Evolutionary conservation across 108 stramenopile species (phyloP).

Genomic region (Cylindrotheca closterium): DNA sequence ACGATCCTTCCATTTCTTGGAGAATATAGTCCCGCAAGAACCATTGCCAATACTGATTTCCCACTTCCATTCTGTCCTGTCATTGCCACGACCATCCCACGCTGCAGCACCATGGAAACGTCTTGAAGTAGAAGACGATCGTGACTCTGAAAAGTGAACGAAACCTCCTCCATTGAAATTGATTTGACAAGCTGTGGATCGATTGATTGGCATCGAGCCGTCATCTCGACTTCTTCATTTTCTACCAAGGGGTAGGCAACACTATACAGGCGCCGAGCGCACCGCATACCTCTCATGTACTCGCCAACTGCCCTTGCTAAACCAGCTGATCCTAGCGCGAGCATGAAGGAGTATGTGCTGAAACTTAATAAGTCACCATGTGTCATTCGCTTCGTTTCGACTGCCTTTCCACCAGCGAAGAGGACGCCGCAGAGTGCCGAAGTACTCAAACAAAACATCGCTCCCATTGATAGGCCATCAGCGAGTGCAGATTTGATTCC

Average conservation of each 20-base stretch:
- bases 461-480: constrained; percentile 82
- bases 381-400: constrained; percentile 68
- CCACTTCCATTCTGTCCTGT: constrained; percentile 93
- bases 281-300: constrained; percentile 57
- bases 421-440: constrained; percentile 74
- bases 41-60: constrained; percentile 80
- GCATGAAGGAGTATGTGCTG: constrained; percentile 83
- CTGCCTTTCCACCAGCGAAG: constrained; percentile 66
- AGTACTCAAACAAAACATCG: constrained; percentile 75
- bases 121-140: constrained; percentile 56
- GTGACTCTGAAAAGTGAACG: constrained; percentile 60
- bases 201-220: not conserved
- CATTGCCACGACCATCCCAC: constrained; percentile 87
- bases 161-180: constrained; percentile 56
- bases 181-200: not conserved
- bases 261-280: constrained; percentile 54
- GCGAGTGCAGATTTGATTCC: constrained; percentile 56
- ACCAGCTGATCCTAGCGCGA: constrained; percentile 84
- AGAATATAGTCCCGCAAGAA: constrained; percentile 89
- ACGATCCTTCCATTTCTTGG: constrained; percentile 50
- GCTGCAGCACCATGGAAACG: constrained; percentile 63
- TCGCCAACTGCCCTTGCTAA: constrained; percentile 68
- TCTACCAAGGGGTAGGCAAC: constrained; percentile 14
- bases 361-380: constrained; percentile 73
- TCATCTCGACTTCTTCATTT: not conserved